These are phyloP conservation scores for Pyricularia sp. DNA, from an alignment of 2,329 filamentous ascomycete species.

Conservation along the genomic window DNA sequence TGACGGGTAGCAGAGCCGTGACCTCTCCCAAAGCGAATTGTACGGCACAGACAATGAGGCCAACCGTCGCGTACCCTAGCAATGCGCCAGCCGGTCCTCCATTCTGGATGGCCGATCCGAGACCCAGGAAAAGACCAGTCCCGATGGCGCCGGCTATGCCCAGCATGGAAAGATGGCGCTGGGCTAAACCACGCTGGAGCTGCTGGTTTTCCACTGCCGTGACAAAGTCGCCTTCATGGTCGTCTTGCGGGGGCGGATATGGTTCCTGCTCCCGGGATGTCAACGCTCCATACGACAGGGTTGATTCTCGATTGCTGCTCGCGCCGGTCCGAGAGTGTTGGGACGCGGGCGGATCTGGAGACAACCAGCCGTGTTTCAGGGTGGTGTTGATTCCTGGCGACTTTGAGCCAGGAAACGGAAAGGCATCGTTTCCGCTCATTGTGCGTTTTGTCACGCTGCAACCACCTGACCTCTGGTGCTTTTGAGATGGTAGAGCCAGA, in stretches of 20 bases:
- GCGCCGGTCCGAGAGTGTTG: background rate
- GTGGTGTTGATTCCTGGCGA: background rate
- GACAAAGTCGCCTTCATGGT: constrained; percentile 2
- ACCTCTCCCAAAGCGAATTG: constrained; percentile 25
- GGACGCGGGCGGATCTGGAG: background rate
- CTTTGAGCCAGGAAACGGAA: background rate
- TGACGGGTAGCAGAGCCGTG: constrained; percentile 24
- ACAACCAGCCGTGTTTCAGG: background rate
- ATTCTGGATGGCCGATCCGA: constrained; percentile 11
- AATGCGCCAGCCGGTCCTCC: constrained; percentile 14
- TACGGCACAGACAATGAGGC: constrained; percentile 22
- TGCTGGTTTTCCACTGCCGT: constrained; percentile 5
- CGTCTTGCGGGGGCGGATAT: background rate
- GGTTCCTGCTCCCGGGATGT: background rate
- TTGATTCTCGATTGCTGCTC: background rate
- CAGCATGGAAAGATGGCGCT: constrained; percentile 41
- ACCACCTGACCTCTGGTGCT: too few relatives aligned
- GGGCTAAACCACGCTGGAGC: constrained; percentile 22
- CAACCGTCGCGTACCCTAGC: constrained; percentile 27
- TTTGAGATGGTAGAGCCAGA: background rate
- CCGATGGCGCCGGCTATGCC: constrained; percentile 38
- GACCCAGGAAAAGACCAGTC: constrained; percentile 22
- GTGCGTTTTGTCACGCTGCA: constrained; percentile 9
- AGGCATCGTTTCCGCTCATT: background rate
- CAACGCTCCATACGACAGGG: background rate